Percentiles rank a stretch among this genome's conserved stretches.
Evolutionary conservation across 495 filamentous ascomycete species (phyloP).

Genomic region (Penicillium nucicola): DNA sequence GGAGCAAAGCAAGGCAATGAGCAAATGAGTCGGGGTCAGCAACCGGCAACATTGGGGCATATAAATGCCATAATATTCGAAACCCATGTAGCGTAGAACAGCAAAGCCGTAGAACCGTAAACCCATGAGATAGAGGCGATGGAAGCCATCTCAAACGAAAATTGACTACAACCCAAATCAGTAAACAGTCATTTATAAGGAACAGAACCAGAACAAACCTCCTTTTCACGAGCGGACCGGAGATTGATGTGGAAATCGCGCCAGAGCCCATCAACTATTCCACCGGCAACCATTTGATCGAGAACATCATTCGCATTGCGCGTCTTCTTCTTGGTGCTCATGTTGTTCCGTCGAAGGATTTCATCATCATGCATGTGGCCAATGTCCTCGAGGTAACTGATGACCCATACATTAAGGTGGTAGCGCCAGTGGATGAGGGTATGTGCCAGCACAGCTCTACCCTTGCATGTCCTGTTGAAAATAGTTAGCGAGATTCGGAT

Average conservation of each 20-base stretch:
- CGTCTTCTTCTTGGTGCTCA: slow-evolving; percentile 49
- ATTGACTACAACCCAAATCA: not conserved
- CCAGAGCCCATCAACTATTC: slow-evolving; percentile 56
- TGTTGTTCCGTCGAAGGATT: slow-evolving; percentile 51
- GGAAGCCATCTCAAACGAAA: not conserved
- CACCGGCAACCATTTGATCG: slow-evolving; percentile 52
- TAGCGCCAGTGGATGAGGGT: slow-evolving; percentile 72
- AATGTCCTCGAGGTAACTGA: slow-evolving; percentile 53
- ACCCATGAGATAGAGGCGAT: too few relatives aligned
- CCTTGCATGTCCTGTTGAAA: slow-evolving; percentile 54
- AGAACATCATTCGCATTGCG: slow-evolving; percentile 56
- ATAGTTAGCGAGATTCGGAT: not conserved
- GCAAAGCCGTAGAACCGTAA: too few relatives aligned
- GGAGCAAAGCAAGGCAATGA: too few relatives aligned
- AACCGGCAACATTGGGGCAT: too few relatives aligned
- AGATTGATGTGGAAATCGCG: slow-evolving; percentile 57
- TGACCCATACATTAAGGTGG: slow-evolving; percentile 67
- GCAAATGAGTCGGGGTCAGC: too few relatives aligned
- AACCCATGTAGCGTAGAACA: too few relatives aligned
- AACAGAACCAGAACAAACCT: slow-evolving; percentile 22
- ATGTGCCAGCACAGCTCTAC: slow-evolving; percentile 68
- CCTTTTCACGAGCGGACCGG: slow-evolving; percentile 49
- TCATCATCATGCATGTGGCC: slow-evolving; percentile 52
- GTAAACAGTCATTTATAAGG: not conserved
- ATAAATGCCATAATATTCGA: too few relatives aligned